Evolutionary conservation across 495 filamentous ascomycete genomes (phyloP).

Genomic region (Glutinoglossum americanum): DNA sequence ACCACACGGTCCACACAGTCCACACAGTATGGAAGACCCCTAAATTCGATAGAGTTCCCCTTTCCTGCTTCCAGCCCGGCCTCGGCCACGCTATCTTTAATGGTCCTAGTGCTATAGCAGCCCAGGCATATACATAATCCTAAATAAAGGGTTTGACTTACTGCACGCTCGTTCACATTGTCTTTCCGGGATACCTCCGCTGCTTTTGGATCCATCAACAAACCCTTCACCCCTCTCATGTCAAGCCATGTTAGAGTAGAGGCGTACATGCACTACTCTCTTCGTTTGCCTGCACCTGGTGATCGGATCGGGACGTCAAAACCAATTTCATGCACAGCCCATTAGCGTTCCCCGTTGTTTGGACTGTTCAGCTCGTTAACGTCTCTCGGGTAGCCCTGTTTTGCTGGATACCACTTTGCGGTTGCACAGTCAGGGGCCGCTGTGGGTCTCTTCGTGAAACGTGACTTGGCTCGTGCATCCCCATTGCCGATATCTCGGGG

Average conservation of each 20-base stretch:
- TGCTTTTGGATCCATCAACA: background rate
- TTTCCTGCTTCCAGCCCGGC: background rate
- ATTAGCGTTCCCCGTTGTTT: background rate
- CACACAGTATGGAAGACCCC: background rate
- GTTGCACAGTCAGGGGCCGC: background rate
- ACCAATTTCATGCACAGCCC: background rate
- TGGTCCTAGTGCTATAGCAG: background rate
- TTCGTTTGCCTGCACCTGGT: background rate
- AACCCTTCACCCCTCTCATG: background rate
- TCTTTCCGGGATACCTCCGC: background rate
- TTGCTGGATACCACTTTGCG: background rate
- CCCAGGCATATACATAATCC: background rate
- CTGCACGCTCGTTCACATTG: background rate
- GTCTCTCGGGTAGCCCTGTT: background rate
- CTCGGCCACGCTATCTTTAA: background rate
- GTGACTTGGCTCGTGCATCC: background rate
- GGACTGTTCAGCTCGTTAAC: background rate
- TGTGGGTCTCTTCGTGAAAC: background rate
- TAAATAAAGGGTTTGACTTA: background rate
- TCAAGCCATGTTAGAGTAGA: background rate
- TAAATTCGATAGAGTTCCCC: background rate
- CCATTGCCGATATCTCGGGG: background rate
- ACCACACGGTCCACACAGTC: no score
- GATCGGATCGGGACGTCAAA: background rate
- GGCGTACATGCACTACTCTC: background rate